phyloP scores from a whole-genome alignment of 768 basidiomycete species.

The Boletus rubropictus region DNA sequence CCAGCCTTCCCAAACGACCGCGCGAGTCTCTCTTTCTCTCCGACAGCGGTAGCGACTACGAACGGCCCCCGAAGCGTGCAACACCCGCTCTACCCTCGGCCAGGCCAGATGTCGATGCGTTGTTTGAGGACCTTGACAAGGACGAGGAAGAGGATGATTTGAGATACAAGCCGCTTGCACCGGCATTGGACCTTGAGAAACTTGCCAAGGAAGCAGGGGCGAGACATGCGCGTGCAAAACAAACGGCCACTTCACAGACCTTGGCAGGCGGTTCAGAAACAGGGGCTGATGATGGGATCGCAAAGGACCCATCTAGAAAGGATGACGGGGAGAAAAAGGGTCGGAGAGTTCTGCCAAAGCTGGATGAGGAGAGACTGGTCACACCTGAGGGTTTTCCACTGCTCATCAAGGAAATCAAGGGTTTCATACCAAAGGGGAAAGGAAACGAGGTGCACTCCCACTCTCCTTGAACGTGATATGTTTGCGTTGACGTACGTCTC shows the following conservation, averaged over 20 bases:
- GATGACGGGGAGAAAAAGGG: slow-evolving; percentile 27
- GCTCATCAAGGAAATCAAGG: slow-evolving; percentile 69
- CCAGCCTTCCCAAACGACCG: slow-evolving; percentile 28
- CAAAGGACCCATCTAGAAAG: slow-evolving; percentile 1
- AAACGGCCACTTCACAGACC: slow-evolving; percentile 38
- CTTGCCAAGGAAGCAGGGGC: slow-evolving; percentile 53
- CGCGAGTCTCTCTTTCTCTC: slow-evolving; percentile 51
- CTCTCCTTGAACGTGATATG: neutral
- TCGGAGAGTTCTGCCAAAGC: slow-evolving; percentile 39
- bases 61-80: slow-evolving; percentile 24
- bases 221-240: slow-evolving; percentile 32
- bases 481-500: neutral
- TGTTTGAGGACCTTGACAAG: slow-evolving; percentile 46
- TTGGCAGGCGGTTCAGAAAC: slow-evolving; percentile 43
- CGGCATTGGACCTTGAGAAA: slow-evolving; percentile 47
- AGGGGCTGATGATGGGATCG: slow-evolving; percentile 14
- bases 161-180: slow-evolving; percentile 42
- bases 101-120: slow-evolving; percentile 33
- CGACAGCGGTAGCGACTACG: slow-evolving; percentile 41
- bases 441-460: slow-evolving; percentile 71
- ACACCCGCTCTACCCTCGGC: slow-evolving; percentile 13
- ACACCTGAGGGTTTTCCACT: slow-evolving; percentile 73
- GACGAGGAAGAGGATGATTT: slow-evolving; percentile 43
- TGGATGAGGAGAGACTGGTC: slow-evolving; percentile 75
- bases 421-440: slow-evolving; percentile 80